phyloP scores from a whole-genome alignment of 352 stramenopile genomes.

The Blastocystis sp. region DNA sequence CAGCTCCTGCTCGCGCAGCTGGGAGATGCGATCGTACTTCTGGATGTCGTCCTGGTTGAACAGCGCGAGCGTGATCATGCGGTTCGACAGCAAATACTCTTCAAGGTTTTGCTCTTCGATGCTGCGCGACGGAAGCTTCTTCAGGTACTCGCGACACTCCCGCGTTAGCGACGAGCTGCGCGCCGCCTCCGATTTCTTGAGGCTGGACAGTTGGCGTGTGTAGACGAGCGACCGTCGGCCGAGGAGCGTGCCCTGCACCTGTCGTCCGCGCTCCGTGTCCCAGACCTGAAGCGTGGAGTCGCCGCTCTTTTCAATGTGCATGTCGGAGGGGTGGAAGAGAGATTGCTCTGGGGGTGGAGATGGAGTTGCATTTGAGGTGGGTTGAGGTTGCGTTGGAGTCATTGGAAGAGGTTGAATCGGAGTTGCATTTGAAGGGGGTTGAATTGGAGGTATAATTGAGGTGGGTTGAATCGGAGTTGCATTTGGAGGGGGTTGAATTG shows the following conservation, averaged over 20 bases:
- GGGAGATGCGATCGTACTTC: not conserved
- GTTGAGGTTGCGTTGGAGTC: too few relatives aligned
- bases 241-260: conserved; percentile 24
- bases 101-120: conserved; percentile 50
- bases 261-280: not conserved
- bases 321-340: not conserved
- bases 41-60: conserved; percentile 38
- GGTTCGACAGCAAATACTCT: conserved; percentile 52
- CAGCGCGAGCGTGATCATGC: conserved; percentile 24
- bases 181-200: not conserved
- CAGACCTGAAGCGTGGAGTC: not conserved
- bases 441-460: not conserved
- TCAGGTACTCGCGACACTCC: not conserved
- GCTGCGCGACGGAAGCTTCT: not conserved
- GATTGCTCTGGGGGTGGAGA: not conserved
- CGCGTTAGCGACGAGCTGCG: not conserved
- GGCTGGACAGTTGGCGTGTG: not conserved
- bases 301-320: too few relatives aligned
- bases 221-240: conserved; percentile 12
- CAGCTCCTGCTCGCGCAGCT: not conserved
- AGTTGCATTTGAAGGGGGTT: not conserved
- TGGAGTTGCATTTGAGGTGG: not conserved
- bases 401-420: too few relatives aligned
- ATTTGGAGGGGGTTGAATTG: too few relatives aligned
- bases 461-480: too few relatives aligned